phyloP scores from a whole-genome alignment of 331 rosid species.

The Malus hybrid region DNA sequence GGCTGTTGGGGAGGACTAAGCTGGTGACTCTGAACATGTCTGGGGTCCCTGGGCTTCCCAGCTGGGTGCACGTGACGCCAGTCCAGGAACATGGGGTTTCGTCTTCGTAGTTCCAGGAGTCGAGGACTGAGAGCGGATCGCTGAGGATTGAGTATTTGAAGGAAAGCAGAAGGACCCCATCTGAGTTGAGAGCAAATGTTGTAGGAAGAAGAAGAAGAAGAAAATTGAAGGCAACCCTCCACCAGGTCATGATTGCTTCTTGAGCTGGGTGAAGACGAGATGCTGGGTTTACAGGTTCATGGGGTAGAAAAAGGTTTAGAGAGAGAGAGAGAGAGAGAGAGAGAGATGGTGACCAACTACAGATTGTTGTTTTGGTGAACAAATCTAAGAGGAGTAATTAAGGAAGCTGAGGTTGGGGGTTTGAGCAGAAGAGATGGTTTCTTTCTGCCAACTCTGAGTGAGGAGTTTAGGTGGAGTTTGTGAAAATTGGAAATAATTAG shows the following conservation, averaged over 20 bases:
- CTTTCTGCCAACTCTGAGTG: conserved; percentile 22
- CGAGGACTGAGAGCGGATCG: conserved; percentile 63
- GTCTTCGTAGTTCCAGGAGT: conserved; percentile 63
- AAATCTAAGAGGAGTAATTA: conserved; percentile 1
- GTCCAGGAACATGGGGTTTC: conserved; percentile 80
- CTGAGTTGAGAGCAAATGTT: conserved; percentile 48
- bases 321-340: conserved; percentile 7
- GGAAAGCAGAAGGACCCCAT: conserved; percentile 59
- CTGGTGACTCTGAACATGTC: conserved; percentile 60
- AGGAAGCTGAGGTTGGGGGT: background rate
- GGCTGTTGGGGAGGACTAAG: conserved; percentile 52
- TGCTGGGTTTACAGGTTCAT: conserved; percentile 20
- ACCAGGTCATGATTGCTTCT: conserved; percentile 36
- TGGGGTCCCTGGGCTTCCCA: conserved; percentile 30
- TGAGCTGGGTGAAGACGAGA: background rate
- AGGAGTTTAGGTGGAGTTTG: background rate
- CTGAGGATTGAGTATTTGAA: conserved; percentile 71
- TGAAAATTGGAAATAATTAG: background rate
- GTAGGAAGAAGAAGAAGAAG: conserved; percentile 35
- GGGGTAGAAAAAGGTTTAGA: conserved; percentile 34
- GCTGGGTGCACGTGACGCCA: conserved; percentile 66
- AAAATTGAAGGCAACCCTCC: conserved; percentile 22
- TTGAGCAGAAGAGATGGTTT: background rate
- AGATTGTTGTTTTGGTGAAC: conserved; percentile 51
- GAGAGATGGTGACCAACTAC: conserved; percentile 54